Percentiles rank a stretch among this genome's conserved stretches.
Conservation (phyloP, 202 grass and related monocot genomes). For the Dendrocalamus latiflorus region DNA sequence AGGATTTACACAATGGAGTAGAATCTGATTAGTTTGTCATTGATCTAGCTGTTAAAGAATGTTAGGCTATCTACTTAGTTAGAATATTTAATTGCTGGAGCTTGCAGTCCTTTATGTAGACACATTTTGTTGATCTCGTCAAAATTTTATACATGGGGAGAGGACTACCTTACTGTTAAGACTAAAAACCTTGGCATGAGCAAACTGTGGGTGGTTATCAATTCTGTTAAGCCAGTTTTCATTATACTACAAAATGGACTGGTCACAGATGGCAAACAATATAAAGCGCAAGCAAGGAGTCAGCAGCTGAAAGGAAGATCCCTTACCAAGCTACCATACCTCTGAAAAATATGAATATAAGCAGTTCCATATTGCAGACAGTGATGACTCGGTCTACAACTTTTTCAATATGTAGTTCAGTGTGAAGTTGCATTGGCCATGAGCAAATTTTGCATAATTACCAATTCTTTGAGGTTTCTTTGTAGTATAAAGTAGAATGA, state of each 20-base stretch:
- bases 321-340: no score
- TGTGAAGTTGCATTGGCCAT: not conserved
- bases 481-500: not conserved
- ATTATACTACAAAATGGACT: no score
- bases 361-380: not conserved
- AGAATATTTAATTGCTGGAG: not conserved
- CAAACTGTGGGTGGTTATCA: not conserved
- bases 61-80: conserved; percentile 1
- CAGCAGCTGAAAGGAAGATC: no score
- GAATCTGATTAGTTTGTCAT: not conserved
- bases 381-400: not conserved
- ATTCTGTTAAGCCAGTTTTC: not conserved
- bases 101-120: not conserved
- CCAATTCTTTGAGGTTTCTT: not conserved
- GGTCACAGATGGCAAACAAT: no score
- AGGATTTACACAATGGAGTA: not conserved
- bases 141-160: conserved; percentile 4
- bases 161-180: not conserved
- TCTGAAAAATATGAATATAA: not conserved
- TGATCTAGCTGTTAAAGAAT: not conserved
- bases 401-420: not conserved
- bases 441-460: no score
- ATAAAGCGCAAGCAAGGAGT: no score
- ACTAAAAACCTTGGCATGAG: conserved; percentile 2
- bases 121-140: not conserved